Evolutionary conservation across 2,329 filamentous ascomycete species (phyloP).

Genomic region (Sclerotinia borealis): DNA sequence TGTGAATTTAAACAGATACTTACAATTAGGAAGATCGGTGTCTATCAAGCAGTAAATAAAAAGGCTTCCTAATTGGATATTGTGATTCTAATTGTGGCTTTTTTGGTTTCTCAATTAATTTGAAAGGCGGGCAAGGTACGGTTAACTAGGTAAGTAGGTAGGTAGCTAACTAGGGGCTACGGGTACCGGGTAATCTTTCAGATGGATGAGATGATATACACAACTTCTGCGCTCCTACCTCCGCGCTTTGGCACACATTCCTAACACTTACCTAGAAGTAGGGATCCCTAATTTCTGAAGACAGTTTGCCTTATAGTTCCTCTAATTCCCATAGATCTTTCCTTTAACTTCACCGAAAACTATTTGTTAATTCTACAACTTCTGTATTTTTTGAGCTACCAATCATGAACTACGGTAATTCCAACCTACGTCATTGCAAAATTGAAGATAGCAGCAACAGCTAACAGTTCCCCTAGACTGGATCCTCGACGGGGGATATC

Average conservation of each 20-base stretch:
- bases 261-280: no score
- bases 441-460: background rate
- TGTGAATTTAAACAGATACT: background rate
- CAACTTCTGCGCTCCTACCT: background rate
- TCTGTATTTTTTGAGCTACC: background rate
- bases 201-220: slow-evolving; percentile 1
- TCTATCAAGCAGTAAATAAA: background rate
- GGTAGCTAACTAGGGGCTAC: background rate
- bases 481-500: slow-evolving; percentile 59
- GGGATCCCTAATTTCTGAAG: background rate
- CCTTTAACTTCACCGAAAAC: background rate
- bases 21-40: background rate
- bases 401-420: slow-evolving; percentile 29
- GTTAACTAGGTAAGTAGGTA: background rate
- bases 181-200: background rate
- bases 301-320: background rate
- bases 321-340: background rate
- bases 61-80: no score
- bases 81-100: no score
- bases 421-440: background rate
- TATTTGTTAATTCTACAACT: background rate
- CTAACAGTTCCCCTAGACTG: slow-evolving; percentile 38
- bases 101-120: no score
- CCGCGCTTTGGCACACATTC: slow-evolving; percentile 5
- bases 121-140: background rate